phyloP scores from a whole-genome alignment of 208 protist genomes.

The Trypanosoma mega region DNA sequence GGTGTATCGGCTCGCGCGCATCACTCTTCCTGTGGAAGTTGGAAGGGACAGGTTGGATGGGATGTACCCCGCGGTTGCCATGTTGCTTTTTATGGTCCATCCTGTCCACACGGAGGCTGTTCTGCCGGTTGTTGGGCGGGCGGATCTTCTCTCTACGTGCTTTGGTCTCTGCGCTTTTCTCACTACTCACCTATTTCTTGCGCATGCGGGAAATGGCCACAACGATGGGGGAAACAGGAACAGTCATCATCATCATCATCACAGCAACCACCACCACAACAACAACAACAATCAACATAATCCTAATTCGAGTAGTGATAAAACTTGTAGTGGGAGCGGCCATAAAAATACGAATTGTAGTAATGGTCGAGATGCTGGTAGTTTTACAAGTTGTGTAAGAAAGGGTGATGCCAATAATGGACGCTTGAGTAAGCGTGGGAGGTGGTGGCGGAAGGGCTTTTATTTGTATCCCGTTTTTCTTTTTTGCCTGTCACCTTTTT shows the following conservation, averaged over 20 bases:
- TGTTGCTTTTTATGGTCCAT: conserved; percentile 73
- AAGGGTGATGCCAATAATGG: no score
- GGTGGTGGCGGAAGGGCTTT: background rate
- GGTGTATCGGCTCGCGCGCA: conserved; percentile 44
- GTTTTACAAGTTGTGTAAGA: no score
- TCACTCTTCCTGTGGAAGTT: conserved; percentile 29
- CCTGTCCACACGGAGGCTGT: conserved; percentile 90
- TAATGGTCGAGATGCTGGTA: no score
- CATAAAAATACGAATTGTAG: no score
- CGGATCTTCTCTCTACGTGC: conserved; percentile 70
- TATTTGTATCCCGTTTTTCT: background rate
- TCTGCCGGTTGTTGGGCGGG: conserved; percentile 75
- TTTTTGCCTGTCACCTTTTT: conserved; percentile 30
- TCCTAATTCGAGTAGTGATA: no score
- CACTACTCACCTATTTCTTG: conserved; percentile 21
- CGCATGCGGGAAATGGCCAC: background rate
- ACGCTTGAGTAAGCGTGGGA: no score
- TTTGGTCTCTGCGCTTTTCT: conserved; percentile 61
- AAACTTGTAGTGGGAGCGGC: no score
- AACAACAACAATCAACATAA: no score
- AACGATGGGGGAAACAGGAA: background rate
- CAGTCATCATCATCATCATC: background rate
- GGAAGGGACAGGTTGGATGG: conserved; percentile 8
- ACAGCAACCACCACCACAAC: no score
- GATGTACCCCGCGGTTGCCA: conserved; percentile 30